A percentile compares a stretch with the other conserved stretches of the same genome.
Evolutionary conservation across 2,329 filamentous ascomycete species (phyloP).

Genomic region (Fusarium subglutinans): DNA sequence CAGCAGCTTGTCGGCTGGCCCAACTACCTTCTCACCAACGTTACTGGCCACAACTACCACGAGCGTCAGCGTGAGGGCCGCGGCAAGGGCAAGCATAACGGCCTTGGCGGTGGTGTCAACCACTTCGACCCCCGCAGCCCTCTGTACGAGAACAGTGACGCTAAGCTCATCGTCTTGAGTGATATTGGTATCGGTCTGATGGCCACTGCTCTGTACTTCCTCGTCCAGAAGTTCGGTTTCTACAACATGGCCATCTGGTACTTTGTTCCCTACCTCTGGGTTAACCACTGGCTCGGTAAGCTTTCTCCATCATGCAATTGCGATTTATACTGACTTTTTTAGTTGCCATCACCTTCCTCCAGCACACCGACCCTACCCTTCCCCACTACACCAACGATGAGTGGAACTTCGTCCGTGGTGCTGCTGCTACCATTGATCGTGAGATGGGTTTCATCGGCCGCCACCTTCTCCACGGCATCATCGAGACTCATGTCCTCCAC

Average conservation of each 20-base stretch:
- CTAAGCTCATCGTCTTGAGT: constrained; percentile 84
- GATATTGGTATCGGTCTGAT: constrained; percentile 81
- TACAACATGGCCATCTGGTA: constrained; percentile 94
- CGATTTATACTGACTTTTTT: constrained; percentile 40
- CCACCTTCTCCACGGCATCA: constrained; percentile 90
- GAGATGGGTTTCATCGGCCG: constrained; percentile 97
- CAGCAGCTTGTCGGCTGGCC: constrained; percentile 96
- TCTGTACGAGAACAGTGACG: constrained; percentile 90
- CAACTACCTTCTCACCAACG: constrained; percentile 88
- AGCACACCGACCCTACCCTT: constrained; percentile 94
- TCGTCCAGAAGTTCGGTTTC: constrained; percentile 84
- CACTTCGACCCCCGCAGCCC: constrained; percentile 92
- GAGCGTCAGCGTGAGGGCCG: constrained; percentile 91
- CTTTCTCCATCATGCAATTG: constrained; percentile 33
- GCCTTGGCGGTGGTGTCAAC: constrained; percentile 83
- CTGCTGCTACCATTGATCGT: constrained; percentile 94
- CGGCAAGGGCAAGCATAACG: constrained; percentile 91
- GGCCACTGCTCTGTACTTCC: constrained; percentile 67
- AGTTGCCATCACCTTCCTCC: constrained; percentile 97
- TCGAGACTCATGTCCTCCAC: constrained; percentile 97
- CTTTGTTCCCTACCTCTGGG: constrained; percentile 93
- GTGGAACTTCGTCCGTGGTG: constrained; percentile 94
- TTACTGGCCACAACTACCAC: constrained; percentile 96
- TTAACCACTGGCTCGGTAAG: constrained; percentile 98
- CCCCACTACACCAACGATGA: constrained; percentile 88